Percentiles rank a stretch among this genome's conserved stretches.
Evolutionary conservation across 495 filamentous ascomycete genomes (phyloP).

Genomic region (Penicillium atrosanguineum): DNA sequence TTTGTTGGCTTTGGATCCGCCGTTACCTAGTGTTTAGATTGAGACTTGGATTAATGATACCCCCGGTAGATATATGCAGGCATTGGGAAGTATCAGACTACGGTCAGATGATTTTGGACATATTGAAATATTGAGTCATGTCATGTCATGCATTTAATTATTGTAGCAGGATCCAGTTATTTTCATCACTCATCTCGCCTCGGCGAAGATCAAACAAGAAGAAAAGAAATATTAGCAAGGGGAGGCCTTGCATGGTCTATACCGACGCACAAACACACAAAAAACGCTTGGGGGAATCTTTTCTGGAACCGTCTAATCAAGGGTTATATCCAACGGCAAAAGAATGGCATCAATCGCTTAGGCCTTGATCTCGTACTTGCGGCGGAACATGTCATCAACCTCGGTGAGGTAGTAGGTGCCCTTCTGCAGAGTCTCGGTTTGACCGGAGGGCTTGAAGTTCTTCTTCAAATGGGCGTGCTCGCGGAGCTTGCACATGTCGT

Average conservation of each 20-base stretch:
- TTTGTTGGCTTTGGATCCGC: conserved; percentile 23
- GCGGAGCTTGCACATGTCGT: conserved; percentile 91
- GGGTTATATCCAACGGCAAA: conserved; percentile 33
- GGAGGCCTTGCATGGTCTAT: conserved; percentile 25
- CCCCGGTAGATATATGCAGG: background rate
- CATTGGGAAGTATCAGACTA: background rate
- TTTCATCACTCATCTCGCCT: background rate
- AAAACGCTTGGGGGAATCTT: conserved; percentile 43
- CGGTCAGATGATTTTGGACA: background rate
- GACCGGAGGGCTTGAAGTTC: conserved; percentile 76
- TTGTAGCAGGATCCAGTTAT: background rate
- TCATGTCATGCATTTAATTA: background rate
- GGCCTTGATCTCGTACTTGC: conserved; percentile 82
- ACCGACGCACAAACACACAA: conserved; percentile 20
- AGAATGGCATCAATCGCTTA: conserved; percentile 44
- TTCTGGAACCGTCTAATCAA: conserved; percentile 37
- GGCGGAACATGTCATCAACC: conserved; percentile 94
- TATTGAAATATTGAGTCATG: background rate
- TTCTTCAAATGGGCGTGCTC: conserved; percentile 95
- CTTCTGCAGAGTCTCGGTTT: conserved; percentile 68
- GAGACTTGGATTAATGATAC: background rate
- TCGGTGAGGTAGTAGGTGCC: conserved; percentile 88
- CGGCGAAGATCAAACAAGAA: background rate
- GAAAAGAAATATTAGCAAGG: background rate
- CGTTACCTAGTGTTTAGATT: conserved; percentile 12